Percentiles rank a stretch among this genome's conserved stretches.
These are phyloP conservation scores for Knoxdaviesia proteae DNA, from an alignment of 2,329 filamentous ascomycete species.

Conservation along the genomic window DNA sequence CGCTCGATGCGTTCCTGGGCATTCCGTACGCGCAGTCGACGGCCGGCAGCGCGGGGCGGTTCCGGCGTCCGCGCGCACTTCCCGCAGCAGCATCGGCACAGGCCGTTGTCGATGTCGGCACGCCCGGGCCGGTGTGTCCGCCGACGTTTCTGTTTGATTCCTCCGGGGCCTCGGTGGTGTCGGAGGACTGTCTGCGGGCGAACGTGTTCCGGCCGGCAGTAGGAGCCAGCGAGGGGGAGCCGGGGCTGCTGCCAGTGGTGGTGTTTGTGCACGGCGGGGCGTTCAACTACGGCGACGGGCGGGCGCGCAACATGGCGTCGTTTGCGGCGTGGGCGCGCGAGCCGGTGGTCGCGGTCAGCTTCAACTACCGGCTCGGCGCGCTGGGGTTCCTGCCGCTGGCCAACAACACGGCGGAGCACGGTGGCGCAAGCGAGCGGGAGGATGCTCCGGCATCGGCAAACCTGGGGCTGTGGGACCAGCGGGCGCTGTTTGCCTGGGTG, in stretches of 20 bases:
- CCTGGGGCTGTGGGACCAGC: slow-evolving; percentile 42
- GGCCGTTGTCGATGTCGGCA: slow-evolving; percentile 12
- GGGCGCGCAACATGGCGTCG: slow-evolving; percentile 36
- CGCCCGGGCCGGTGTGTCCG: slow-evolving; percentile 18
- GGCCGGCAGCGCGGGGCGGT: slow-evolving; percentile 21
- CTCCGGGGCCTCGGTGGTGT: too few relatives aligned
- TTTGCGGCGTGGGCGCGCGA: slow-evolving; percentile 34
- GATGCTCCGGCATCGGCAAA: slow-evolving; percentile 30
- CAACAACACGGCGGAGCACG: slow-evolving; percentile 21
- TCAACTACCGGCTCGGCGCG: slow-evolving; percentile 43
- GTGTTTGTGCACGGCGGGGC: slow-evolving; percentile 43
- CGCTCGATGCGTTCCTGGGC: slow-evolving; percentile 25
- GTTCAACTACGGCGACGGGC: slow-evolving; percentile 33
- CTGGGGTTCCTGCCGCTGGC: slow-evolving; percentile 48
- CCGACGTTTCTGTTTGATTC: slow-evolving; percentile 3
- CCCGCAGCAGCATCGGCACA: slow-evolving; percentile 2
- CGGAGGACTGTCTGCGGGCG: slow-evolving; percentile 31
- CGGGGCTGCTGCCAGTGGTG: slow-evolving; percentile 20
- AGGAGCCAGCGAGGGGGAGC: slow-evolving; percentile 4
- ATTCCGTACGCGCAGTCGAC: slow-evolving; percentile 26
- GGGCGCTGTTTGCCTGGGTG: slow-evolving; percentile 37
- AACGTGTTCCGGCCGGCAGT: slow-evolving; percentile 25
- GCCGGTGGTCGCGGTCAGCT: slow-evolving; percentile 35
- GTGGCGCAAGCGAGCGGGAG: slow-evolving; percentile 13
- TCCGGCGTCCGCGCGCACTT: slow-evolving; percentile 19